Conservation (phyloP, 345 rosid species). For the Excoecaria cochinchinensis region DNA sequence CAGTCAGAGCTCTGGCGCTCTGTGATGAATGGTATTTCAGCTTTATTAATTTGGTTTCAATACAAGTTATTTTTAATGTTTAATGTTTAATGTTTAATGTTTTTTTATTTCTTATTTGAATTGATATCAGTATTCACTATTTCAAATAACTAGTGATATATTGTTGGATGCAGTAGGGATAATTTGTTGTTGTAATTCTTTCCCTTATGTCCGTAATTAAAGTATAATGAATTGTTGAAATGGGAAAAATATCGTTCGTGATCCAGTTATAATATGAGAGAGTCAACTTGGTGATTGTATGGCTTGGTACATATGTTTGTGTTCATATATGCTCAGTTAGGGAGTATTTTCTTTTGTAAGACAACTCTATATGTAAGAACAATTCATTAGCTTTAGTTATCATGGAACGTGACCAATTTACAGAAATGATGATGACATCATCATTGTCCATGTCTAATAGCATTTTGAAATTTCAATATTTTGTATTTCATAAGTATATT, state of each 20-base stretch:
- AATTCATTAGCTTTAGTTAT: not conserved
- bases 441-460: not conserved
- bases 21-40: constrained; percentile 68
- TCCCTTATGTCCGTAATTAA: not conserved
- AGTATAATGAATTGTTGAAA: not conserved
- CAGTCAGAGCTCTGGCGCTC: constrained; percentile 83
- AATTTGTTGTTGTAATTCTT: not conserved
- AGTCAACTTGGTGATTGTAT: not conserved
- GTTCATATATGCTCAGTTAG: not conserved
- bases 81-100: not conserved
- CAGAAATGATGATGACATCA: not conserved
- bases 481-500: not conserved
- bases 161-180: not conserved
- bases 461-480: not conserved
- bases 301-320: not conserved
- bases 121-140: not conserved
- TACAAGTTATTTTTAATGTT: not conserved
- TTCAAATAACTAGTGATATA: not conserved
- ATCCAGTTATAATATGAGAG: not conserved
- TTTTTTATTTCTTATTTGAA: not conserved
- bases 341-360: no score
- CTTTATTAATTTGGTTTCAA: not conserved
- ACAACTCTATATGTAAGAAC: no score
- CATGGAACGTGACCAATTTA: not conserved
- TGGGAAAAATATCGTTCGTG: not conserved